Percentiles rank a stretch among this genome's conserved stretches.
Evolutionary conservation across 305 asterid species (phyloP).

Genomic region (Solanum hybrid): DNA sequence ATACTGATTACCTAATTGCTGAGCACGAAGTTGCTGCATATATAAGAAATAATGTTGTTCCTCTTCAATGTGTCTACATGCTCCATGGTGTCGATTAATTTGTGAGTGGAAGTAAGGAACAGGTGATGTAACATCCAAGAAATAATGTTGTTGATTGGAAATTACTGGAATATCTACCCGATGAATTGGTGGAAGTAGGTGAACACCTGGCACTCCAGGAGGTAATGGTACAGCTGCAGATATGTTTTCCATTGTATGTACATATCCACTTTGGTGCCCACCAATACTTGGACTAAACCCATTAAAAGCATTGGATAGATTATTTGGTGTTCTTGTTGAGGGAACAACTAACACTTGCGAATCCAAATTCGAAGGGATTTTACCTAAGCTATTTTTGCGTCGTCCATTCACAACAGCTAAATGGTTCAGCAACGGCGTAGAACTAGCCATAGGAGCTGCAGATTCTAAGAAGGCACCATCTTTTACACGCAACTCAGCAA

Average conservation of each 20-base stretch:
- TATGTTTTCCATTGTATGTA: slow-evolving; percentile 2
- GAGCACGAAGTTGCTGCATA: neutral
- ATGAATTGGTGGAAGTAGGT: neutral
- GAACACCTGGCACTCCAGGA: neutral
- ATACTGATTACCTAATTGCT: neutral
- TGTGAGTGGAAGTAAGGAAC: neutral
- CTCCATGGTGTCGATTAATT: neutral
- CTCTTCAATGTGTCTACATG: slow-evolving; percentile 1
- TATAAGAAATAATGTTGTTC: slow-evolving; percentile 6
- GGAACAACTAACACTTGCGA: neutral
- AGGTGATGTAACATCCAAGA: neutral
- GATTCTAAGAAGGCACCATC: neutral
- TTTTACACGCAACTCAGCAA: neutral
- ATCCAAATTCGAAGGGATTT: neutral
- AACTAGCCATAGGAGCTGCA: neutral
- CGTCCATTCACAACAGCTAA: neutral
- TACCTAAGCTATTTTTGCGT: neutral
- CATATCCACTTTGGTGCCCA: slow-evolving; percentile 3
- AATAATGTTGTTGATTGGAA: neutral
- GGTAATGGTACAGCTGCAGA: neutral
- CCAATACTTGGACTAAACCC: neutral
- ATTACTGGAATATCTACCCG: neutral
- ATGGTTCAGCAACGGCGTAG: neutral
- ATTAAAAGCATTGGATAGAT: neutral
- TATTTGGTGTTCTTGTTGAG: neutral